These are phyloP conservation scores for Escallonia rubra DNA, from an alignment of 129 eudicot genomes.

Conservation along the genomic window DNA sequence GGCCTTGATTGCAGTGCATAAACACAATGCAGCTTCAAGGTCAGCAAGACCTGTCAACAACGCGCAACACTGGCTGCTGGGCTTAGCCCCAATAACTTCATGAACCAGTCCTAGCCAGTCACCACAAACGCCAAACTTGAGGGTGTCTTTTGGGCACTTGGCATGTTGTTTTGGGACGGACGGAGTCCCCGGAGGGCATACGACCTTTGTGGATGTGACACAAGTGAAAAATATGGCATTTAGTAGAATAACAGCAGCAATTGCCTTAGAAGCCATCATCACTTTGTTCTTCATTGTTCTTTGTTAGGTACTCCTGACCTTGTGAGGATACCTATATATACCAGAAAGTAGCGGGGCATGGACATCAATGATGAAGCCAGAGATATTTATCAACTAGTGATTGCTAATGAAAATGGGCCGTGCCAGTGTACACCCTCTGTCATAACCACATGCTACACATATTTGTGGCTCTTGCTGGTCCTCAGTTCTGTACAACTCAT, in stretches of 20 bases:
- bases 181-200: slow-evolving; percentile 47
- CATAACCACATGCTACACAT: no score
- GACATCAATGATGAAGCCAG: no score
- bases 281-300: not conserved
- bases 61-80: slow-evolving; percentile 68
- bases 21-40: slow-evolving; percentile 85
- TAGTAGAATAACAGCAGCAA: slow-evolving; percentile 34
- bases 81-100: slow-evolving; percentile 73
- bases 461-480: no score
- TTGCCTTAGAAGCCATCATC: slow-evolving; percentile 28
- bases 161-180: slow-evolving; percentile 17
- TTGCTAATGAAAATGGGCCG: no score
- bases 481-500: no score
- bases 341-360: no score
- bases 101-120: slow-evolving; percentile 91
- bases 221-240: slow-evolving; percentile 36
- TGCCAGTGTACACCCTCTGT: no score
- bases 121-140: slow-evolving; percentile 87
- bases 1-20: slow-evolving; percentile 87
- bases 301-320: no score
- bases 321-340: no score
- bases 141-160: slow-evolving; percentile 89
- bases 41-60: slow-evolving; percentile 75
- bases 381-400: no score
- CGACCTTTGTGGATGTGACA: slow-evolving; percentile 37